Base-by-base conservation (phyloP, 139 green algal species). In the Closterium sp. region DNA sequence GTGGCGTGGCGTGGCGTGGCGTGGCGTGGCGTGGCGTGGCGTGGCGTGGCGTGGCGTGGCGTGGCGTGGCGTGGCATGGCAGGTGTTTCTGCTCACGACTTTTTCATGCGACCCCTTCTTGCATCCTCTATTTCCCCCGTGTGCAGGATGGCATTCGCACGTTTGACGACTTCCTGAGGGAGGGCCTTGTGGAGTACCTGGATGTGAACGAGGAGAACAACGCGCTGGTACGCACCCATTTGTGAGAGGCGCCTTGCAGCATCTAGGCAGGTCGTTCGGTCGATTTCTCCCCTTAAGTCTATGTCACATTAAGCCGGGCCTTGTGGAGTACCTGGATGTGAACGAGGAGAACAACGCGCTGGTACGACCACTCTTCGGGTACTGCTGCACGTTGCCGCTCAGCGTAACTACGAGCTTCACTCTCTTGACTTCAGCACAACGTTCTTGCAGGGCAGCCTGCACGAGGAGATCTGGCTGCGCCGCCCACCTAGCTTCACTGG, bases 201-300 rank as follows among this genome's bases (percentile, higher is more conserved):
- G 98, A 99, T 93, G 97, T 98, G 86, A 99, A 99, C 92, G 97
- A 99, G 96, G 98, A 99, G 97, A 99, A 98, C 96, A 96, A 99
- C 91, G 95, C 93, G 29, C 95, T 99, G 28, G 96, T 99, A 42
- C n/a, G n/a, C n/a, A n/a, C n/a, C n/a, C n/a, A n/a, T n/a, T n/a
- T n/a, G n/a, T n/a, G n/a, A n/a, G n/a, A n/a, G n/a, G n/a, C n/a
- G n/a, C n/a, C n/a, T n/a, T n/a, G n/a, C n/a, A n/a, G n/a, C n/a
- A n/a, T n/a, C n/a, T n/a, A n/a, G n/a, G n/a, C n/a, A n/a, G n/a
- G n/a, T n/a, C n/a, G n/a, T n/a, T n/a, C n/a, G n/a, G n/a, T n/a
- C n/a, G n/a, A n/a, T n/a, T n/a, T n/a, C n/a, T n/a, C n/a, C n/a
- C n/a, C n/a, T n/a, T n/a, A n/a, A n/a, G n/a, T n/a, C n/a, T n/a